Conservation (phyloP, 768 basidiomycete genomes). For the Neoboletus magnificus region DNA sequence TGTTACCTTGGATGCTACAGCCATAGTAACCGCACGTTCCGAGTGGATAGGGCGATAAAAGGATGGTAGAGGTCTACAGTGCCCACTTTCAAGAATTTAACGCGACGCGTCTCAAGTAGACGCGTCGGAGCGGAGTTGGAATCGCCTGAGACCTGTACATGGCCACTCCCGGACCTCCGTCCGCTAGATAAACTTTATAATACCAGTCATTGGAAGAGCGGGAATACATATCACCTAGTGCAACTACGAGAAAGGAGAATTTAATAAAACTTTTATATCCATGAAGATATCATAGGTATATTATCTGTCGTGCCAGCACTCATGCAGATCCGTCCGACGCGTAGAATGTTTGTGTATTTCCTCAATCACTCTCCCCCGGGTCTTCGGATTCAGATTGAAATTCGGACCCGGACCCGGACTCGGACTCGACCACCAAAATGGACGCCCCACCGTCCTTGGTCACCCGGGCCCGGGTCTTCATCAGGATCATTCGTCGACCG, state of each 20-base stretch:
- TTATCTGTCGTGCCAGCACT: neutral
- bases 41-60: neutral
- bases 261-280: neutral
- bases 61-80: neutral
- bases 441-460: slow-evolving; percentile 62
- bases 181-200: no score
- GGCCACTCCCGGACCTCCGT: no score
- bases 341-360: neutral
- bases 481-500: slow-evolving; percentile 53
- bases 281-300: neutral
- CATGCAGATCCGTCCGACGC: neutral
- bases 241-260: neutral
- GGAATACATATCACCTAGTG: neutral
- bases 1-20: neutral
- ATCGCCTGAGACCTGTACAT: no score
- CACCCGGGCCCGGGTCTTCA: slow-evolving; percentile 56
- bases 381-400: neutral
- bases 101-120: slow-evolving; percentile 14
- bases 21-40: neutral
- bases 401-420: neutral
- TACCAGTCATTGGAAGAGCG: no score
- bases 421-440: slow-evolving; percentile 34
- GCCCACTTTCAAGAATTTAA: neutral
- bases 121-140: slow-evolving; percentile 20
- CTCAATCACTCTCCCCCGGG: neutral